These are phyloP conservation scores for Glycine tomentella DNA, from an alignment of 306 rosid genomes.

Conservation along the genomic window DNA sequence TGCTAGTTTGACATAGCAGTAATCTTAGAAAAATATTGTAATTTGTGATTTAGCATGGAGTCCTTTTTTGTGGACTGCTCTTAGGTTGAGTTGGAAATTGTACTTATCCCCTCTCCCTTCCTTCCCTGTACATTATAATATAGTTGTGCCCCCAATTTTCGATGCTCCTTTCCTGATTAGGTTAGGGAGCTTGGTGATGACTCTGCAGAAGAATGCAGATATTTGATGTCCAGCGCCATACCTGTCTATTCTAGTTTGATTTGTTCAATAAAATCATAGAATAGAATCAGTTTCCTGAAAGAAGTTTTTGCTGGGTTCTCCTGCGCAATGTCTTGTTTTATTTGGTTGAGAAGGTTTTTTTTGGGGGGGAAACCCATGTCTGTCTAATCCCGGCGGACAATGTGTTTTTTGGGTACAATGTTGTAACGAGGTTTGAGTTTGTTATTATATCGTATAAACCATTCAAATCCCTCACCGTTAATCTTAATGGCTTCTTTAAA, in stretches of 20 bases:
- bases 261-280: slow-evolving; percentile 57
- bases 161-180: slow-evolving; percentile 55
- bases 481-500: not conserved
- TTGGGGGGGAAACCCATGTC: not conserved
- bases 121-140: slow-evolving; percentile 65
- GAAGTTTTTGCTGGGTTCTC: not conserved
- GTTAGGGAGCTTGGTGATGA: slow-evolving; percentile 60
- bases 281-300: slow-evolving; percentile 39
- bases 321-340: not conserved
- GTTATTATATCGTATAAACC: not conserved
- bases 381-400: not conserved
- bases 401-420: not conserved
- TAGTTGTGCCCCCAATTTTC: slow-evolving; percentile 68
- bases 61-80: slow-evolving; percentile 48
- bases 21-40: slow-evolving; percentile 62
- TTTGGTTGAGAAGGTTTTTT: not conserved
- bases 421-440: not conserved
- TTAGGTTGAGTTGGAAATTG: slow-evolving; percentile 64
- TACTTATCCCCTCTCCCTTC: slow-evolving; percentile 51
- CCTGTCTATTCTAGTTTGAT: slow-evolving; percentile 55
- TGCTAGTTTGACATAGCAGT: slow-evolving; percentile 51
- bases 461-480: not conserved
- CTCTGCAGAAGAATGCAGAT: slow-evolving; percentile 89
- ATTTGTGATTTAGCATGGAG: slow-evolving; percentile 56
- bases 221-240: slow-evolving; percentile 52